phyloP scores from a whole-genome alignment of 768 basidiomycete genomes.

The Pleurotus platypus region DNA sequence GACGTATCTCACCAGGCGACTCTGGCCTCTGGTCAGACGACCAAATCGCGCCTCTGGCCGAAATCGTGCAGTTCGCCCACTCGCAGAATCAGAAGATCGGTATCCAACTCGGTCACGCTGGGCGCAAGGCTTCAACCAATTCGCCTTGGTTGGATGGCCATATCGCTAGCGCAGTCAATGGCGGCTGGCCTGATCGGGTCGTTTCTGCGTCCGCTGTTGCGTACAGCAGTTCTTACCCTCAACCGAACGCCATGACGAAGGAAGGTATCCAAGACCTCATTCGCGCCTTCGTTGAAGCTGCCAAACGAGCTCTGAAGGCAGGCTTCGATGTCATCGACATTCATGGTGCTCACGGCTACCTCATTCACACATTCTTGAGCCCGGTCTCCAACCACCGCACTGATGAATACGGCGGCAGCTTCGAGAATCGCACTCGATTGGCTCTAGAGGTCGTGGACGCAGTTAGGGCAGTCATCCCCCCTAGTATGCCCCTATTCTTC shows the following conservation, averaged over 20 bases:
- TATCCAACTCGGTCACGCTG: slow-evolving; percentile 61
- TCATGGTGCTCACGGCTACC: slow-evolving; percentile 47
- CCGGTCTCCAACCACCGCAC: slow-evolving; percentile 45
- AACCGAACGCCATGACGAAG: slow-evolving; percentile 40
- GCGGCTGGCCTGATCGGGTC: slow-evolving; percentile 25
- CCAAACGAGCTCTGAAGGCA: slow-evolving; percentile 37
- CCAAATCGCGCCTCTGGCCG: slow-evolving; percentile 35
- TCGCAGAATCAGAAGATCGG: slow-evolving; percentile 51
- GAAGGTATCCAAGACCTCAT: slow-evolving; percentile 45
- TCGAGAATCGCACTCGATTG: slow-evolving; percentile 53
- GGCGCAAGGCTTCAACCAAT: slow-evolving; percentile 50
- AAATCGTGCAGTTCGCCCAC: slow-evolving; percentile 52
- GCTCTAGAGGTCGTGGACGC: slow-evolving; percentile 47
- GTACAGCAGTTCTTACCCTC: slow-evolving; percentile 30
- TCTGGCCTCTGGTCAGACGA: slow-evolving; percentile 57
- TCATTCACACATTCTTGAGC: slow-evolving; percentile 40
- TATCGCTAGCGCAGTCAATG: slow-evolving; percentile 3
- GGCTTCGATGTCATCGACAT: slow-evolving; percentile 44
- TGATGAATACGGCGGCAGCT: slow-evolving; percentile 51
- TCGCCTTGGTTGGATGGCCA: slow-evolving; percentile 44
- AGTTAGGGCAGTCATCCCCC: slow-evolving; percentile 43
- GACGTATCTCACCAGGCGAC: slow-evolving; percentile 62
- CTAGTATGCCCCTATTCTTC: slow-evolving; percentile 51
- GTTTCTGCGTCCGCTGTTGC: slow-evolving; percentile 39
- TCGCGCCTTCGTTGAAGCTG: slow-evolving; percentile 35